A percentile compares a stretch with the other conserved stretches of the same genome.
These are phyloP conservation scores for Nitzschia sp. DNA, from an alignment of 108 stramenopile genomes.

Conservation along the genomic window DNA sequence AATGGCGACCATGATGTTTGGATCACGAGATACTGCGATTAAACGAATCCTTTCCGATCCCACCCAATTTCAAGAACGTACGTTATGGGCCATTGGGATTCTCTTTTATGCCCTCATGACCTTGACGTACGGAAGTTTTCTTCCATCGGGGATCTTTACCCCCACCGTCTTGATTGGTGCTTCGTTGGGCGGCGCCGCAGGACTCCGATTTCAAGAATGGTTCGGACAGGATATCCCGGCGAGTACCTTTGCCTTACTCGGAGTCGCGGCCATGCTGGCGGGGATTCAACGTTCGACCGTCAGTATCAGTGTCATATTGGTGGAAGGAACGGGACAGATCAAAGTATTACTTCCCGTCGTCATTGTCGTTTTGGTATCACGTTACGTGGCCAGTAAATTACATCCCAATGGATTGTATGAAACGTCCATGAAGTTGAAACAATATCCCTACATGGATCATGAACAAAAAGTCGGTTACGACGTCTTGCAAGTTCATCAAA, in stretches of 20 bases:
- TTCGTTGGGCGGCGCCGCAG: constrained; percentile 50
- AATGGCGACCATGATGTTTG: constrained; percentile 57
- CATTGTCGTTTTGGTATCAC: constrained; percentile 44
- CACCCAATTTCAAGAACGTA: constrained; percentile 31
- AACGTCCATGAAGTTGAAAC: constrained; percentile 31
- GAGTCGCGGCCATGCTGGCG: constrained; percentile 58
- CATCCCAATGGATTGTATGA: constrained; percentile 46
- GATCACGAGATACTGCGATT: constrained; percentile 47
- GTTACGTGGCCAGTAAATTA: constrained; percentile 33
- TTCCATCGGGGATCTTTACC: constrained; percentile 61
- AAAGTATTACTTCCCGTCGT: constrained; percentile 59
- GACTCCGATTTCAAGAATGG: constrained; percentile 34
- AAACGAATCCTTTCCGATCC: constrained; percentile 53
- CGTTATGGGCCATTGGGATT: constrained; percentile 38
- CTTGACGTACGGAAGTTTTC: constrained; percentile 39
- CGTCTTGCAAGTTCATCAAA: constrained; percentile 39
- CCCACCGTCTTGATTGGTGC: constrained; percentile 55
- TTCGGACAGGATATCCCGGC: constrained; percentile 26
- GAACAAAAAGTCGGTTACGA: constrained; percentile 32
- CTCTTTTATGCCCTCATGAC: constrained; percentile 46
- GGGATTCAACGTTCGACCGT: constrained; percentile 63
- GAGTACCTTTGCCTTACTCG: constrained; percentile 51
- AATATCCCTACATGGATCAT: constrained; percentile 48
- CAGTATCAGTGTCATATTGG: constrained; percentile 58
- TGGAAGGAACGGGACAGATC: constrained; percentile 67